Percentiles rank a stretch among this genome's conserved stretches.
These are phyloP conservation scores for Pugionium cornutum DNA, from an alignment of 345 rosid species.

Conservation along the genomic window DNA sequence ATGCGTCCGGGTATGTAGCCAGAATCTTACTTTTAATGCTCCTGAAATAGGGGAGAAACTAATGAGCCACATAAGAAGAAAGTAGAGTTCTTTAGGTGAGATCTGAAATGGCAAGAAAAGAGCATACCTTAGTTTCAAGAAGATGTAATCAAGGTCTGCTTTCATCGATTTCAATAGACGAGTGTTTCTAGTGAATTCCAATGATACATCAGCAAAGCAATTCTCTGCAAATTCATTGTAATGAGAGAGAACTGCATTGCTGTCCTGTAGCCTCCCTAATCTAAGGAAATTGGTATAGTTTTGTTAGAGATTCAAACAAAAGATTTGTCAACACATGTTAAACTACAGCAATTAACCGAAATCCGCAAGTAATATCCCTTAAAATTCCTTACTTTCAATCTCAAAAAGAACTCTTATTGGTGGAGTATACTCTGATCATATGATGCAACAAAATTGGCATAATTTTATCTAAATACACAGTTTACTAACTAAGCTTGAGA, in stretches of 20 bases:
- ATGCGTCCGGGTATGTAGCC: conserved; percentile 91
- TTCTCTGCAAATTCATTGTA: conserved; percentile 85
- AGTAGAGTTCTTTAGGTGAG: background rate
- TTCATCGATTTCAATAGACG: conserved; percentile 77
- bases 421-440: background rate
- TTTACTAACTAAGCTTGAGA: background rate
- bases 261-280: conserved; percentile 94
- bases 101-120: background rate
- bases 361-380: background rate
- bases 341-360: background rate
- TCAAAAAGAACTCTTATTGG: background rate
- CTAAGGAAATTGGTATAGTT: conserved; percentile 42
- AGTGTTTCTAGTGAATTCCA: conserved; percentile 67
- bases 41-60: conserved; percentile 41
- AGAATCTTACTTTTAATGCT: conserved; percentile 66
- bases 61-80: background rate
- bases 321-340: background rate
- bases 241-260: conserved; percentile 87
- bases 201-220: conserved; percentile 70
- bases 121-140: conserved; percentile 77
- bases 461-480: no score
- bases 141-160: conserved; percentile 84
- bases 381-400: background rate
- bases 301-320: conserved; percentile 6
- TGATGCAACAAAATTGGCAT: no score